Percentiles rank a stretch among this genome's conserved stretches.
phyloP scores from a whole-genome alignment of 1,284 basidiomycete species.

The Ganoderma sinense region DNA sequence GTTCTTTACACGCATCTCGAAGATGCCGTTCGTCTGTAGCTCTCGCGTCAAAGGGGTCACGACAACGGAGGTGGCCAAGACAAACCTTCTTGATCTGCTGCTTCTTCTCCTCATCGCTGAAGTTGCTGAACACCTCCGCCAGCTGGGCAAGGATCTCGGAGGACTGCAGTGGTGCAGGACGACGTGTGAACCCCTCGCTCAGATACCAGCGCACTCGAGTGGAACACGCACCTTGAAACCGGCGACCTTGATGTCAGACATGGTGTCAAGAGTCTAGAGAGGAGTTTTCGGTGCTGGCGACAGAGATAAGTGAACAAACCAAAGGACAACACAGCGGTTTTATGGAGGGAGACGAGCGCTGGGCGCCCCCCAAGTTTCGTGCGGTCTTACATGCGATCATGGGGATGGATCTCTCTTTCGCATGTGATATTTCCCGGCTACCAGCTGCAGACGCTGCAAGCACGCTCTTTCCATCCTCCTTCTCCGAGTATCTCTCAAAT shows the following conservation, averaged over 20 bases:
- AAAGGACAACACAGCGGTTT: neutral
- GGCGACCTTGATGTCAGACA: conserved; percentile 47
- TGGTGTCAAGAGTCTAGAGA: conserved; percentile 24
- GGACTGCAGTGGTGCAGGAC: conserved; percentile 52
- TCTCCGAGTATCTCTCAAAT: neutral
- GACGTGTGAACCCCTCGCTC: neutral
- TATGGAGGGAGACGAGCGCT: neutral
- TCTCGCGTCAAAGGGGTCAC: neutral
- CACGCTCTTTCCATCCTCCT: neutral
- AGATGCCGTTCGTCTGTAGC: conserved; percentile 87
- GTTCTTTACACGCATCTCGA: conserved; percentile 90
- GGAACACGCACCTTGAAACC: conserved; percentile 44
- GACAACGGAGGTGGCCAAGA: neutral
- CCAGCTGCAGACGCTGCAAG: no score
- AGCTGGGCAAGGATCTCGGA: conserved; percentile 76
- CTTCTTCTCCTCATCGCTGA: conserved; percentile 80
- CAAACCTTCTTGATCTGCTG: conserved; percentile 87
- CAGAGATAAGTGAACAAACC: neutral
- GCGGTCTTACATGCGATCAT: conserved; percentile 15
- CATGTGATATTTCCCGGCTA: conserved; percentile 21
- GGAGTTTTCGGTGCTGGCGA: conserved; percentile 2
- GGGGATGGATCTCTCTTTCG: neutral
- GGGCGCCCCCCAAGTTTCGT: neutral
- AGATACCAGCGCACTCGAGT: neutral
- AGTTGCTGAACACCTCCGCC: conserved; percentile 65